Evolutionary conservation across 2,329 filamentous ascomycete genomes (phyloP).

Genomic region (Alternaria solani): DNA sequence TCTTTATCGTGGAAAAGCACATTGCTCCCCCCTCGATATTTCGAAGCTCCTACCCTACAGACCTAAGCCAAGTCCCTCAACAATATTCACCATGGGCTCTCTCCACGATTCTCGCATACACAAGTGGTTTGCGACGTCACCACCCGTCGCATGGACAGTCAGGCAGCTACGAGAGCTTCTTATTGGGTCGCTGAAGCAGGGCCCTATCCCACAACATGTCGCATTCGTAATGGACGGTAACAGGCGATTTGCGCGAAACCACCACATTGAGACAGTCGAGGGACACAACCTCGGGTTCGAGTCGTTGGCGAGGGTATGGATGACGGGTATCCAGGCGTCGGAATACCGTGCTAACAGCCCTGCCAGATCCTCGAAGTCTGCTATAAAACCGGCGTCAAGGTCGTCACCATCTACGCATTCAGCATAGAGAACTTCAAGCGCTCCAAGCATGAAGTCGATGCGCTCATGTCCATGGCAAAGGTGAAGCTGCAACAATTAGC

Average conservation of each 20-base stretch:
- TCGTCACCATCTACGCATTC: conserved; percentile 97
- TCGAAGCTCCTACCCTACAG: conserved; percentile 20
- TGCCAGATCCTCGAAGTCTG: conserved; percentile 87
- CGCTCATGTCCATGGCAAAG: conserved; percentile 97
- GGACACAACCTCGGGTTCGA: conserved; percentile 97
- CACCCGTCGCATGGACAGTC: conserved; percentile 89
- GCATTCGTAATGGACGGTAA: conserved; percentile 99
- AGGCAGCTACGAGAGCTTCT: conserved; percentile 81
- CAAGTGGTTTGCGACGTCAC: conserved; percentile 84
- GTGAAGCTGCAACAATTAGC: conserved; percentile 90
- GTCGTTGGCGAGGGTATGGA: conserved; percentile 80
- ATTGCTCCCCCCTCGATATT: conserved; percentile 10
- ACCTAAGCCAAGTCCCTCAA: conserved; percentile 22
- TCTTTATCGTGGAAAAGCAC: neutral
- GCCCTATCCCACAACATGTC: conserved; percentile 90
- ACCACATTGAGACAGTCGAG: conserved; percentile 95
- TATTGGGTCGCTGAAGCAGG: conserved; percentile 87
- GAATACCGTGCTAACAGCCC: conserved; percentile 43
- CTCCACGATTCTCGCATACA: conserved; percentile 68
- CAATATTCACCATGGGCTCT: conserved; percentile 51
- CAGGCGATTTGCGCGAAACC: conserved; percentile 85
- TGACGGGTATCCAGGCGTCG: neutral
- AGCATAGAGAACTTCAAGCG: conserved; percentile 99
- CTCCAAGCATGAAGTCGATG: conserved; percentile 94
- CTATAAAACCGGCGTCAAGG: conserved; percentile 96